Base-by-base conservation (phyloP, 1,139 yeast species). In the Yamadazyma songkhlaensis region DNA sequence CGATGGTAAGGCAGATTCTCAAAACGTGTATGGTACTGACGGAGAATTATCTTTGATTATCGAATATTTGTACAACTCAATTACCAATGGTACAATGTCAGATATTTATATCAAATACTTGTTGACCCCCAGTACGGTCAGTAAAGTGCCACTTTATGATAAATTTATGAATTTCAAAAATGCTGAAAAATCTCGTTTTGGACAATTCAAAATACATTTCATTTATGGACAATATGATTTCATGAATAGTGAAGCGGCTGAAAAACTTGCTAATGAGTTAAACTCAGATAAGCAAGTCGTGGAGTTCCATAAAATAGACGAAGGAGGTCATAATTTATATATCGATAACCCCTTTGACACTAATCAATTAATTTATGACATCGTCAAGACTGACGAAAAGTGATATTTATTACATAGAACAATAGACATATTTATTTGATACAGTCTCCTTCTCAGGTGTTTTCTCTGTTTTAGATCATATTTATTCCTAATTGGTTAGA, bases 191-290 rank as follows among this genome's bases (percentile, higher is more conserved):
- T 15, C 29, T 9, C n/a, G 5, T 5, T 22, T 32, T 20, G 53
- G 62, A 26, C 68, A 70, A 21, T 75, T 77, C 28, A 67, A 76
- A 21, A 53, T 77, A 1, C 57, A 77, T 49, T 70, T 89, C 60
- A 57, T 87, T 27, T 89, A 88, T 55, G 97, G 97, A 0, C 81
- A 84, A 47, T 77, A 70, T 47, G 97, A 89, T 55, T 89, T 92
- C 75, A 89, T 89, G 96, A 84, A 85, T 53, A 66, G 75, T 2
- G 76, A 73, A 35, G 92, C 94, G 0, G 96, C 96, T 0, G 50
- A 60, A 8, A 71, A 74, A 39, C 77, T 79, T 33, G 56, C 80
- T 39, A 34, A 46, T 6, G 34, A 40, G 24, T 40, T 51, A 26
- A 42, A 45, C 2, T 6, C 14, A 9, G 26, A 29, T 12, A 24